Conservation (phyloP, 371 early-diverging fungal genomes). For the Rhizomucor pusillus region DNA sequence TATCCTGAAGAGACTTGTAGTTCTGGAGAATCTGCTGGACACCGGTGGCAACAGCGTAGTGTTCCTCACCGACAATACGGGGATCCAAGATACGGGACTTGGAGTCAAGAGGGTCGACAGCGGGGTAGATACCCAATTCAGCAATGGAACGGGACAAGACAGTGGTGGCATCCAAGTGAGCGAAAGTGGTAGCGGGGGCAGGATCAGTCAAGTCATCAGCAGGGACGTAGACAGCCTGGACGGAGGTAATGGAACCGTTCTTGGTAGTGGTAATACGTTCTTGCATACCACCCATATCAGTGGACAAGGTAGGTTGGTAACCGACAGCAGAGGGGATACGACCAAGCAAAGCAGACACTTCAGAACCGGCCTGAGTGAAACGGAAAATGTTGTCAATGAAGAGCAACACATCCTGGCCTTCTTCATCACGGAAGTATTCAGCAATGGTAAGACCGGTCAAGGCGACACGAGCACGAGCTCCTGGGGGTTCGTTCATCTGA, state of each 20-base stretch:
- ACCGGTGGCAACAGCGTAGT: slow-evolving; percentile 90
- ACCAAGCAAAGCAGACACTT: slow-evolving; percentile 96
- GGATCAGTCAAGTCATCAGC: slow-evolving; percentile 99
- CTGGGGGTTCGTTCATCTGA: slow-evolving; percentile 99
- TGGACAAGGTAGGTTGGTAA: slow-evolving; percentile 97
- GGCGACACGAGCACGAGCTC: slow-evolving; percentile 99
- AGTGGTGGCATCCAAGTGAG: slow-evolving; percentile 99
- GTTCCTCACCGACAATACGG: slow-evolving; percentile 92
- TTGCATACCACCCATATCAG: slow-evolving; percentile 98
- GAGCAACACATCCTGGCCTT: slow-evolving; percentile 98
- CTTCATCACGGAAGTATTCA: slow-evolving; percentile 99
- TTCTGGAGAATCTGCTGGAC: slow-evolving; percentile 93
- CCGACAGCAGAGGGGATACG: slow-evolving; percentile 99
- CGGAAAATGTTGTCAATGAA: slow-evolving; percentile 99
- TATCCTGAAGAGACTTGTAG: slow-evolving; percentile 97
- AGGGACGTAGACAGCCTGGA: slow-evolving; percentile 97
- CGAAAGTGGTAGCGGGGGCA: slow-evolving; percentile 98
- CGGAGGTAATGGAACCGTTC: slow-evolving; percentile 99
- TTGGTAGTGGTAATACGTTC: slow-evolving; percentile 99
- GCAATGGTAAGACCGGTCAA: slow-evolving; percentile 97
- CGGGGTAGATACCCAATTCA: slow-evolving; percentile 99
- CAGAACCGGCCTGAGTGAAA: slow-evolving; percentile 93
- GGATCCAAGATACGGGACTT: slow-evolving; percentile 97
- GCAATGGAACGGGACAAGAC: slow-evolving; percentile 97
- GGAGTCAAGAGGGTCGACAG: slow-evolving; percentile 98